phyloP scores from a whole-genome alignment of 192 early-diverging fungal genomes.

The Linnemannia hyalina region DNA sequence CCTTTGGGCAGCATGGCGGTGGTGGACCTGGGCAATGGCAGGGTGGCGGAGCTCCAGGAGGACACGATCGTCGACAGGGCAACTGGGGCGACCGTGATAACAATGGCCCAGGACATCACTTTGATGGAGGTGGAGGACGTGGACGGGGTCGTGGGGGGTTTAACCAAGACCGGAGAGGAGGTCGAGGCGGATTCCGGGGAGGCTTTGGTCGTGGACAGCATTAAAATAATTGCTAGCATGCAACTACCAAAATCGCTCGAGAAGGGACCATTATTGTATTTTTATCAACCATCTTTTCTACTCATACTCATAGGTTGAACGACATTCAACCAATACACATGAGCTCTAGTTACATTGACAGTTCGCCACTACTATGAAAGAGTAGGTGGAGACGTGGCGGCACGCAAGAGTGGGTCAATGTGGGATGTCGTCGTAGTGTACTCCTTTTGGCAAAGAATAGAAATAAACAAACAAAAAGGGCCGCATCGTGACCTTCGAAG shows the following conservation, averaged over 20 bases:
- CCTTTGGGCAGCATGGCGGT: conserved; percentile 9
- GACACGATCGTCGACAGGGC: conserved; percentile 26
- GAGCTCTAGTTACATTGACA: too few species aligned
- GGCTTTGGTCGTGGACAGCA: conserved; percentile 21
- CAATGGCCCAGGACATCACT: conserved; percentile 25
- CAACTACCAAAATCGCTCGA: too few species aligned
- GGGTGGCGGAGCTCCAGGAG: conserved; percentile 1
- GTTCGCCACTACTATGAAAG: too few species aligned
- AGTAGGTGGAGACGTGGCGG: too few species aligned
- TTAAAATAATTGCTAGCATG: not conserved
- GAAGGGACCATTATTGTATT: too few species aligned
- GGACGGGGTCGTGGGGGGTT: conserved; percentile 49
- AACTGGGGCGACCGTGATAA: conserved; percentile 29
- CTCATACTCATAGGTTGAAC: too few species aligned
- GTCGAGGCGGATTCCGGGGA: conserved; percentile 40
- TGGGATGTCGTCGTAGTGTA: too few species aligned
- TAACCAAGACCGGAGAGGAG: conserved; percentile 45
- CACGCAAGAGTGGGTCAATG: too few species aligned
- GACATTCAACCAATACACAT: too few species aligned
- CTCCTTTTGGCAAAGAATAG: too few species aligned
- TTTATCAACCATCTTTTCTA: too few species aligned
- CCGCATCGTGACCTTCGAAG: not conserved
- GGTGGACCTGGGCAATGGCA: conserved; percentile 34
- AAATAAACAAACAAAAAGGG: not conserved
- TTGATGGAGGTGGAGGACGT: conserved; percentile 47